Percentiles rank a stretch among this genome's conserved stretches.
These are phyloP conservation scores for Colletotrichum tanaceti DNA, from an alignment of 2,329 filamentous ascomycete species.

Conservation along the genomic window DNA sequence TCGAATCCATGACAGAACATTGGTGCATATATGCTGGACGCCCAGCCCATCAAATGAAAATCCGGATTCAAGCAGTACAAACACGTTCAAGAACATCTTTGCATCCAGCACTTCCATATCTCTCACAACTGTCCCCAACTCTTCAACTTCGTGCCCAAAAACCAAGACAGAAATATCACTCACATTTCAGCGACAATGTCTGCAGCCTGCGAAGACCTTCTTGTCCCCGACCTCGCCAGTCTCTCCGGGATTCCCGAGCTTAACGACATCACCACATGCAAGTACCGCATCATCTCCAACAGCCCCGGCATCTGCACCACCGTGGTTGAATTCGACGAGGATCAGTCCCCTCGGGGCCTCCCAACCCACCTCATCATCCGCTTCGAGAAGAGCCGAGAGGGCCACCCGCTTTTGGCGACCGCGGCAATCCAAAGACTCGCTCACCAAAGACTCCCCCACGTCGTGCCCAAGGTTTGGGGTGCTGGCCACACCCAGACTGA, in stretches of 20 bases:
- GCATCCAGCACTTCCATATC: no score
- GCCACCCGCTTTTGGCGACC: slow-evolving; percentile 1
- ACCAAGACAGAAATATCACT: accelerated
- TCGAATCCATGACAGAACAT: no score
- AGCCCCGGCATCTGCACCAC: neutral
- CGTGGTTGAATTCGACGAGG: slow-evolving; percentile 2
- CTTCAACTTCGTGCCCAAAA: neutral
- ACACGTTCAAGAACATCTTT: no score
- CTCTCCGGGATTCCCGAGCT: neutral
- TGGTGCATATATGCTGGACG: no score
- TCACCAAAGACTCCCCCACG: neutral
- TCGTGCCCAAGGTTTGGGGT: slow-evolving; percentile 29
- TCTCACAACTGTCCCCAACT: no score
- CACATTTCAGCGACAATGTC: neutral
- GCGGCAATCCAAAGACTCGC: slow-evolving; percentile 23
- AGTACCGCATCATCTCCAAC: slow-evolving; percentile 2
- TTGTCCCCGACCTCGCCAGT: neutral
- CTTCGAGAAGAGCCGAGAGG: neutral
- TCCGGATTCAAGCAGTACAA: no score
- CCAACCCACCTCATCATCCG: slow-evolving; percentile 7
- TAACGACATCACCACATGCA: neutral
- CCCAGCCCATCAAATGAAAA: no score
- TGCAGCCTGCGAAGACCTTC: neutral
- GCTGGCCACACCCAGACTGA: slow-evolving; percentile 1
- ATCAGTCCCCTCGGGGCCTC: slow-evolving; percentile 1